phyloP scores from a whole-genome alignment of 352 stramenopile species.

The Phytophthora citrophthora region DNA sequence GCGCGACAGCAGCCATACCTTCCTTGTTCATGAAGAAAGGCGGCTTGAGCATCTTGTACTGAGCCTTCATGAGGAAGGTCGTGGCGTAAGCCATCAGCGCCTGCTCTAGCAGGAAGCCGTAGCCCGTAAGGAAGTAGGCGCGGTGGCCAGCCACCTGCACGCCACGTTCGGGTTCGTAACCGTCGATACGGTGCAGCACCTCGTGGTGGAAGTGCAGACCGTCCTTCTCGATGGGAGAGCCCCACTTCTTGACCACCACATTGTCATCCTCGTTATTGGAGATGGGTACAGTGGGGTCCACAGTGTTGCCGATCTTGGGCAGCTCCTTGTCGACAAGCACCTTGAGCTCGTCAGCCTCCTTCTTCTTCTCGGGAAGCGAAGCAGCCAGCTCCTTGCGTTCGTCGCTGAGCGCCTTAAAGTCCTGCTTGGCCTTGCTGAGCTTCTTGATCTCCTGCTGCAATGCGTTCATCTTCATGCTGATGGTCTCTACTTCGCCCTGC shows the following conservation, averaged over 20 bases:
- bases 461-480: constrained; percentile 89
- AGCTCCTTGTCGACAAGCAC: constrained; percentile 78
- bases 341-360: constrained; percentile 82
- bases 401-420: constrained; percentile 83
- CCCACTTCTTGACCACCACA: constrained; percentile 91
- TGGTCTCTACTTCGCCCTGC: constrained; percentile 84
- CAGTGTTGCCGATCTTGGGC: constrained; percentile 96
- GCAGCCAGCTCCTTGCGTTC: constrained; percentile 80
- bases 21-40: constrained; percentile 99
- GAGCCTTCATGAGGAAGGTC: constrained; percentile 94
- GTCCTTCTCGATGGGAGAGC: constrained; percentile 66
- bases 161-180: constrained; percentile 98
- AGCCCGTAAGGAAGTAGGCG: constrained; percentile 99
- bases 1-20: constrained; percentile 97
- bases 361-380: constrained; percentile 77
- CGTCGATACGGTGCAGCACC: constrained; percentile 98
- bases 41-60: constrained; percentile 99
- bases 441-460: constrained; percentile 90
- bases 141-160: constrained; percentile 97
- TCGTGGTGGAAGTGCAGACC: constrained; percentile 95
- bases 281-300: constrained; percentile 96
- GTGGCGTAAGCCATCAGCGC: constrained; percentile 99
- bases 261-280: constrained; percentile 98
- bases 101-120: constrained; percentile 98
- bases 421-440: constrained; percentile 88